phyloP scores from a whole-genome alignment of 2,329 filamentous ascomycete species.

The Neofusicoccum parvum region DNA sequence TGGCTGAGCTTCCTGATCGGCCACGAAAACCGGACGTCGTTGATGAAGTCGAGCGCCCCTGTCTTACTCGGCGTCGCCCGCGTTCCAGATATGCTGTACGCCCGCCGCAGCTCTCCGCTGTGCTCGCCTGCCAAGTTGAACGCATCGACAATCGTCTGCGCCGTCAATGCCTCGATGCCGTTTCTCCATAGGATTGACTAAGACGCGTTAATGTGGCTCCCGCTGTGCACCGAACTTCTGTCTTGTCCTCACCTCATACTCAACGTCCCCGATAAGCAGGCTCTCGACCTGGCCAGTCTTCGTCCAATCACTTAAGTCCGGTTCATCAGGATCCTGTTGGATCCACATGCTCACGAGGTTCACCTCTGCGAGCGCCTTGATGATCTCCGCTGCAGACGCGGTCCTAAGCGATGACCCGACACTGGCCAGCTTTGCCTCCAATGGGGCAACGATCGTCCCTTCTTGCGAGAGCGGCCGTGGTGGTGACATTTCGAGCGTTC shows the following conservation, averaged over 20 bases:
- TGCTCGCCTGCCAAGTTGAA: slow-evolving; percentile 38
- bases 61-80: slow-evolving; percentile 44
- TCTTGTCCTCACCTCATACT: slow-evolving; percentile 34
- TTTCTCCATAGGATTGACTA: slow-evolving; percentile 50
- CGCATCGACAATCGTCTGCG: slow-evolving; percentile 36
- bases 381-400: slow-evolving; percentile 34
- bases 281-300: slow-evolving; percentile 37
- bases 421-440: slow-evolving; percentile 27
- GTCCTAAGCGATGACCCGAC: slow-evolving; percentile 27
- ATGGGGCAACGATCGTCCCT: slow-evolving; percentile 31
- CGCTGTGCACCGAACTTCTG: neutral
- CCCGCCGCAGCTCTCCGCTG: slow-evolving; percentile 33
- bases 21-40: slow-evolving; percentile 36
- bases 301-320: slow-evolving; percentile 41
- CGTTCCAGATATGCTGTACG: slow-evolving; percentile 46
- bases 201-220: neutral
- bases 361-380: slow-evolving; percentile 39
- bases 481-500: slow-evolving; percentile 47
- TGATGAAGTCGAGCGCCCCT: slow-evolving; percentile 45
- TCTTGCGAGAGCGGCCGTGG: slow-evolving; percentile 43
- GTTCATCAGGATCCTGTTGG: slow-evolving; percentile 38
- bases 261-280: slow-evolving; percentile 47
- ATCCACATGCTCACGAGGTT: slow-evolving; percentile 48
- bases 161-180: slow-evolving; percentile 42
- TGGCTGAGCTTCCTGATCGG: slow-evolving; percentile 28